Conservation (phyloP, 2,329 filamentous ascomycete genomes). For the Nemania sp. region DNA sequence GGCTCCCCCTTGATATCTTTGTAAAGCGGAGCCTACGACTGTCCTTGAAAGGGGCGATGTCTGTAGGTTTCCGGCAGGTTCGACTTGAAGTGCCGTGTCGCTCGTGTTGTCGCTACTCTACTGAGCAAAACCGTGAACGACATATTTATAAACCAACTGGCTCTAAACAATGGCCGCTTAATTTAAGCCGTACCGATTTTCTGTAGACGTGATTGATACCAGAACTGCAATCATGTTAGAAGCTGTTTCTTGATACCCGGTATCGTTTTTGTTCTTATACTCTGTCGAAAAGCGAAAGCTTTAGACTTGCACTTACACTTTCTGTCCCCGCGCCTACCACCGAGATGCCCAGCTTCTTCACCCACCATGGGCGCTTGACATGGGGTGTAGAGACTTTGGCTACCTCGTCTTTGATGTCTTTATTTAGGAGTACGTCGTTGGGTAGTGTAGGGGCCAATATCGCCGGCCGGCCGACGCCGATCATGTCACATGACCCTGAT, state of each 20-base stretch:
- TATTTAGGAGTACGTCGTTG: constrained; percentile 1
- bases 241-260: background rate
- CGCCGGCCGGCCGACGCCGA: constrained; percentile 1
- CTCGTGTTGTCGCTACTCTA: too few relatives aligned
- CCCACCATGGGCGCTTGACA: background rate
- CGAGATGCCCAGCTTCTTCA: background rate
- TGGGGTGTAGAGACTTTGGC: background rate
- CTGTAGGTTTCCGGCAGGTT: too few relatives aligned
- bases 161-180: background rate
- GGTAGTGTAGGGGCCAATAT: background rate
- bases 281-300: background rate
- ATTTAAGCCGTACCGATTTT: background rate
- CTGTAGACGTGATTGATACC: background rate
- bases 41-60: too few relatives aligned
- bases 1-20: too few relatives aligned
- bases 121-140: too few relatives aligned
- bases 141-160: too few relatives aligned
- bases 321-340: background rate
- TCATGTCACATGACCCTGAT: background rate
- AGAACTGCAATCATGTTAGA: background rate
- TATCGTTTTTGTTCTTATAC: background rate
- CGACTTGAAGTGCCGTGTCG: too few relatives aligned
- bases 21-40: too few relatives aligned
- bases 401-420: background rate
- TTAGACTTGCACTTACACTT: background rate